Percentiles rank a stretch among this genome's conserved stretches.
These are phyloP conservation scores for Spizellomyces punctatus DNA, from an alignment of 192 early-diverging fungal species.

Conservation along the genomic window DNA sequence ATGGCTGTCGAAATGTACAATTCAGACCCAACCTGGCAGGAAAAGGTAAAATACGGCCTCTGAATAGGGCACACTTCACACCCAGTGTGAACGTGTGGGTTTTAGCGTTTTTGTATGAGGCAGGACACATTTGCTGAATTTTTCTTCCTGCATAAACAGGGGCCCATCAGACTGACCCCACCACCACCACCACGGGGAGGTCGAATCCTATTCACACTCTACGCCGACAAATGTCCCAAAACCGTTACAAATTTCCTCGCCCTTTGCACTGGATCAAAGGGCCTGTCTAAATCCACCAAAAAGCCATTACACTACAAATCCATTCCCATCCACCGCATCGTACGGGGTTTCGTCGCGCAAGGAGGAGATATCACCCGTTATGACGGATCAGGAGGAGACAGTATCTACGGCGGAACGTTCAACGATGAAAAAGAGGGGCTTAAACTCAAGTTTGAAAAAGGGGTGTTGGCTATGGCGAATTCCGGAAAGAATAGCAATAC, in stretches of 20 bases:
- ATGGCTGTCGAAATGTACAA: constrained; percentile 15
- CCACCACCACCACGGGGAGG: constrained; percentile 54
- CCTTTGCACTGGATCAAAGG: constrained; percentile 83
- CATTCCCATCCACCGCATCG: constrained; percentile 63
- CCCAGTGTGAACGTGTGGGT: background rate
- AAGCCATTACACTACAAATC: constrained; percentile 81
- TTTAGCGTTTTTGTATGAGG: background rate
- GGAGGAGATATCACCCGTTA: constrained; percentile 65
- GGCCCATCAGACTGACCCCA: constrained; percentile 13
- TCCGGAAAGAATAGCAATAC: constrained; percentile 70
- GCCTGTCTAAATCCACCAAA: constrained; percentile 65
- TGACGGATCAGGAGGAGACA: constrained; percentile 59
- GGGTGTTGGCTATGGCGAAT: constrained; percentile 82
- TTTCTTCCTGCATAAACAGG: constrained; percentile 6
- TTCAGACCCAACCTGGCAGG: constrained; percentile 10
- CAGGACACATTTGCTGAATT: background rate
- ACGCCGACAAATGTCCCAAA: constrained; percentile 69
- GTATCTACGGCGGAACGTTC: constrained; percentile 83
- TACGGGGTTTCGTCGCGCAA: constrained; percentile 85
- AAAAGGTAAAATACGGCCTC: background rate
- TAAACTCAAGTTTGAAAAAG: constrained; percentile 62
- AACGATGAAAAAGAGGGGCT: constrained; percentile 60
- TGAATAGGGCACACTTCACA: background rate
- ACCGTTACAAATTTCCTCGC: constrained; percentile 69
- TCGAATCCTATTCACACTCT: constrained; percentile 65